Evolutionary conservation across 1,284 basidiomycete species (phyloP), one percentile per base, ranked within the genome.

Genomic region (Moniliophthora roreri): DNA sequence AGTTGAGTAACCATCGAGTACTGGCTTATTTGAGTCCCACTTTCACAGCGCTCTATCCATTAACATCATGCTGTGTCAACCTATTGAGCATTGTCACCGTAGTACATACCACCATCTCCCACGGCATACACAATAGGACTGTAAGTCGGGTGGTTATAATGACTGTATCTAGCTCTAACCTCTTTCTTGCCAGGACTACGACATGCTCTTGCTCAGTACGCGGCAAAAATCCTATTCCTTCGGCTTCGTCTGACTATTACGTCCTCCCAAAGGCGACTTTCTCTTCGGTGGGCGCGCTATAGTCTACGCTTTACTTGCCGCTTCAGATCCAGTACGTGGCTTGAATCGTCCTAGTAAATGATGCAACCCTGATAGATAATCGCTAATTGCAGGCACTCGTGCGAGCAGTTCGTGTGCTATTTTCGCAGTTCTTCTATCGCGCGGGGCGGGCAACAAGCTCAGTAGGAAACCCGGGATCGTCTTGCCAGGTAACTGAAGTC

Each of bases 201-300:
- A 44, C 41, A 24, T 44, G 18, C 24, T 44, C 13, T 21, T 44
- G 8, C 41, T 44, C 23, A 44, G 41, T 44, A 24, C 24, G 41
- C 6, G 13, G 3, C 41, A 10, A 6, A 10, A 41, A 41, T 3
- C 16, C 23, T 41, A 8, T 10, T 21, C 3, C 13, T 37, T 40
- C 55, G 57, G 34, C 55, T 58, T 44, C 6, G 15, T 8, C 41
- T 44, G 16, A 44, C 41, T 11, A 23, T 26, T 18, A 10, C 9
- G 15, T 20, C 21, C 11, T 20, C 10, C 15, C 41, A 32, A 6
- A 44, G 41, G 41, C 24, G 41, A 44, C n/a, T 44, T 44, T 23
- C 48, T 63, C 10, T 66, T 64, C 45, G 64, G 64, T 1, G 63
- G 60, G 1, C 62, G 64, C 7, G 55, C 63, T 13, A 52, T 64